Base-by-base conservation (phyloP, 2,329 filamentous ascomycete species). In the Trichoderma sp. region DNA sequence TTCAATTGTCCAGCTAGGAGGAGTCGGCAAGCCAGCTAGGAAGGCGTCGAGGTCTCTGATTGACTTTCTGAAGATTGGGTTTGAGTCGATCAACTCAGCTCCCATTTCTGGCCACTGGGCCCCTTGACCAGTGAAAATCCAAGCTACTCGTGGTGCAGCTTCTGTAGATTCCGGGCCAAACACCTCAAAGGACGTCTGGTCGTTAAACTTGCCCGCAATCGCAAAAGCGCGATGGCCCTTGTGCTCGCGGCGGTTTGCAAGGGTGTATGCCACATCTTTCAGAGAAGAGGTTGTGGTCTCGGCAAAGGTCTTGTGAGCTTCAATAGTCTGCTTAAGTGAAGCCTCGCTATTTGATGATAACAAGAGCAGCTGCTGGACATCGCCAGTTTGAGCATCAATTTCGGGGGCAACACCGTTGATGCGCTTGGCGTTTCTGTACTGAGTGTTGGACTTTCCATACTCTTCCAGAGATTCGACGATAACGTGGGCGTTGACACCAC, bases 401-500 rank as follows among this genome's bases (percentile, higher is more conserved):
- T 59, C 24, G 24, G 24, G 24, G 24, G 51, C 21, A 26, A 52
- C 39, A 43, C 39, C 39, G 2, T 18, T 4, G 18, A 43, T n/a
- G 39, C 39, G 16, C 16, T 43, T n/a, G 39, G 39, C 39, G 18
- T 43, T 43, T n/a, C 39, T 43, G 39, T 43, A 43, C 6, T 18
- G 39, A n/a, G 39, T 18, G 18, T 43, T 43, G 39, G 16, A 43
- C n/a, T 43, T 43, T 26, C 51, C 26, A 16, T 16, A 26, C 21
- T 52, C 51, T 26, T 52, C 56, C 54, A 28, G 55, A 21, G 52
- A 54, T 24, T 68, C 59, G 4, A 61, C 49, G 3, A 61, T 28
- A 18, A 77, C 76, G 59, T 82, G 80, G 0, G 75, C 79, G 60
- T 82, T 82, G 2, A 77, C 70, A 0, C 81, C 80, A 0, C 81